A percentile compares a stretch with the other conserved stretches of the same genome.
These are phyloP conservation scores for Botrytis squamosa DNA, from an alignment of 2,329 filamentous ascomycete genomes.

Conservation along the genomic window DNA sequence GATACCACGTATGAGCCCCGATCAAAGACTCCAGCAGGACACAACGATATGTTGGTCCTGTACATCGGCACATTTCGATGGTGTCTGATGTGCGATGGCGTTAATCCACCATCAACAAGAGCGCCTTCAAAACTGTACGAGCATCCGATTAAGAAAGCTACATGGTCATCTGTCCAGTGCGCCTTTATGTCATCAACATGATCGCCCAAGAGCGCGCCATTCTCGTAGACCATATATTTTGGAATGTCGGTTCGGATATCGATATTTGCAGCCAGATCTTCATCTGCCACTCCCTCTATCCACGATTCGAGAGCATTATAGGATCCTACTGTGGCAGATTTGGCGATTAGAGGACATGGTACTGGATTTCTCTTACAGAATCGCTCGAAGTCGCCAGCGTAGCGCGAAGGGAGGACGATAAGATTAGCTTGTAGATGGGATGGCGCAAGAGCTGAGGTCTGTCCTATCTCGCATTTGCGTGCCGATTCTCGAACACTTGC, in stretches of 20 bases:
- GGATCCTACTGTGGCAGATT: constrained; percentile 22
- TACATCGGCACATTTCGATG: constrained; percentile 60
- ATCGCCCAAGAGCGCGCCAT: constrained; percentile 44
- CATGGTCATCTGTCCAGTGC: constrained; percentile 58
- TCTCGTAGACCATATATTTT: constrained; percentile 57
- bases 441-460: constrained; percentile 16
- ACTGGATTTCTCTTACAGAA: constrained; percentile 19
- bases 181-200: constrained; percentile 46
- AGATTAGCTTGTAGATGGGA: constrained; percentile 19
- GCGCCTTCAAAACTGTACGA: constrained; percentile 63
- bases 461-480: neutral
- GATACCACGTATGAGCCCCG: constrained; percentile 57
- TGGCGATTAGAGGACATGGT: constrained; percentile 23
- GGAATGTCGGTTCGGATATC: constrained; percentile 60
- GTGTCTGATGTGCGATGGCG: constrained; percentile 49
- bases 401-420: constrained; percentile 16
- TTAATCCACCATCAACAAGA: constrained; percentile 49
- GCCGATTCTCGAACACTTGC: neutral
- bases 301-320: constrained; percentile 5
- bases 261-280: constrained; percentile 43
- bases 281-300: constrained; percentile 36
- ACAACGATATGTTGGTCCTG: constrained; percentile 54
- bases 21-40: constrained; percentile 58
- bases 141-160: constrained; percentile 63
- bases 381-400: constrained; percentile 9